A percentile compares a stretch with the other conserved stretches of the same genome.
These are phyloP conservation scores for Lachnellula cervina DNA, from an alignment of 2,329 filamentous ascomycete species.

Conservation along the genomic window DNA sequence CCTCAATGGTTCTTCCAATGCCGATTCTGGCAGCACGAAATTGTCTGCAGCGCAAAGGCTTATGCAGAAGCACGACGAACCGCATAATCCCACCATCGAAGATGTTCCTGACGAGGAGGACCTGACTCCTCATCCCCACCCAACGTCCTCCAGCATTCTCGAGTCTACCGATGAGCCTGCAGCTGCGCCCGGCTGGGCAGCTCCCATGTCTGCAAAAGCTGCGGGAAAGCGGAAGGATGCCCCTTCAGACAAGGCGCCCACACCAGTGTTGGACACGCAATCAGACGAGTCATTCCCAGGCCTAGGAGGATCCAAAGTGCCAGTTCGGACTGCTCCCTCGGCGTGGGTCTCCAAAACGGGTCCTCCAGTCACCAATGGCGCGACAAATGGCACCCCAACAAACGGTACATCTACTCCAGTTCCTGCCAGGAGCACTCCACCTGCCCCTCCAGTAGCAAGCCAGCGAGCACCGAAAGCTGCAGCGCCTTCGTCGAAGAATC, in stretches of 20 bases:
- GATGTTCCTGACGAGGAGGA: slow-evolving; percentile 82
- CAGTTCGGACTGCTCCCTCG: slow-evolving; percentile 50
- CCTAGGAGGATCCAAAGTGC: slow-evolving; percentile 64
- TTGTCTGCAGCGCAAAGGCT: slow-evolving; percentile 48
- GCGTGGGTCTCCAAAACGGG: slow-evolving; percentile 72
- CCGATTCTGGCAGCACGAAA: slow-evolving; percentile 18
- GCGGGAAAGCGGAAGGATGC: slow-evolving; percentile 64
- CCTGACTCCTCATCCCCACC: slow-evolving; percentile 50
- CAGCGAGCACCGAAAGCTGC: no score
- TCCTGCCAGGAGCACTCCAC: slow-evolving; percentile 46
- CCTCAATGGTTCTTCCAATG: slow-evolving; percentile 14
- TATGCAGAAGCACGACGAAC: slow-evolving; percentile 55
- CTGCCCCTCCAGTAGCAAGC: slow-evolving; percentile 51
- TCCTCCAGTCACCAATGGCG: slow-evolving; percentile 40
- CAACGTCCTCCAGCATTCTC: slow-evolving; percentile 35
- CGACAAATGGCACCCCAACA: slow-evolving; percentile 47
- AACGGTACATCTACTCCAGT: slow-evolving; percentile 48
- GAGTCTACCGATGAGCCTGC: slow-evolving; percentile 36
- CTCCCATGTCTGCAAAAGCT: slow-evolving; percentile 55
- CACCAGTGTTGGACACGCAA: slow-evolving; percentile 64
- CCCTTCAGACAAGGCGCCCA: slow-evolving; percentile 34
- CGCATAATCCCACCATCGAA: slow-evolving; percentile 65
- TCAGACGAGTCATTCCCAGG: slow-evolving; percentile 94
- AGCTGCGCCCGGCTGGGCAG: slow-evolving; percentile 43
- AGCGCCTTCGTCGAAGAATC: no score